Percentiles rank a stretch among this genome's conserved stretches.
These are phyloP conservation scores for Sergeia podlipaevii DNA, from an alignment of 208 protist species.

Conservation along the genomic window DNA sequence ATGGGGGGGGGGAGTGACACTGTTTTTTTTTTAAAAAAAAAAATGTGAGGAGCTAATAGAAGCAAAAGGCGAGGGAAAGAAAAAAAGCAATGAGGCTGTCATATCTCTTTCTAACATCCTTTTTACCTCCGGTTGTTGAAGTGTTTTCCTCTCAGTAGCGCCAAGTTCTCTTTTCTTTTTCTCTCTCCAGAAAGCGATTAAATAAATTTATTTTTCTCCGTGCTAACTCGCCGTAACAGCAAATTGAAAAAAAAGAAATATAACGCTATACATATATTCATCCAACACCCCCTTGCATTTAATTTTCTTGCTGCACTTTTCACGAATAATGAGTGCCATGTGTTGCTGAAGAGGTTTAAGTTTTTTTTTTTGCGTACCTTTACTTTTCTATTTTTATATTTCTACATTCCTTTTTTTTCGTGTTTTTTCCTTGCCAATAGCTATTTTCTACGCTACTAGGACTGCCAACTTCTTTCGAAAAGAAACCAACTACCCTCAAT, in stretches of 20 bases:
- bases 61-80: slow-evolving; percentile 1
- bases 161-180: too few species aligned
- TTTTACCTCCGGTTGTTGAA: too few species aligned
- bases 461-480: background rate
- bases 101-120: background rate
- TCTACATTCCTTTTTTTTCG: background rate
- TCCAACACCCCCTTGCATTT: too few species aligned
- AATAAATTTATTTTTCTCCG: too few species aligned
- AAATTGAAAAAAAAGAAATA: too few species aligned
- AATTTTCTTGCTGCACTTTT: too few species aligned
- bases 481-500: slow-evolving; percentile 1
- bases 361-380: slow-evolving; percentile 3
- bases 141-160: too few species aligned
- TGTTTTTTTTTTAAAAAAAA: background rate
- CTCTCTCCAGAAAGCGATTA: too few species aligned
- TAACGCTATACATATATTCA: too few species aligned
- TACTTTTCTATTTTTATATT: slow-evolving; percentile 2
- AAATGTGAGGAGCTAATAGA: background rate
- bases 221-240: too few species aligned
- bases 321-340: too few species aligned
- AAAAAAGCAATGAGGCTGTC: slow-evolving; percentile 1
- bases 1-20: background rate
- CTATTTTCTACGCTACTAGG: background rate
- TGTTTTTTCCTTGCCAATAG: background rate
- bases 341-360: too few species aligned